Conservation (phyloP, 768 basidiomycete genomes). For the Tephrocybe rancida region DNA sequence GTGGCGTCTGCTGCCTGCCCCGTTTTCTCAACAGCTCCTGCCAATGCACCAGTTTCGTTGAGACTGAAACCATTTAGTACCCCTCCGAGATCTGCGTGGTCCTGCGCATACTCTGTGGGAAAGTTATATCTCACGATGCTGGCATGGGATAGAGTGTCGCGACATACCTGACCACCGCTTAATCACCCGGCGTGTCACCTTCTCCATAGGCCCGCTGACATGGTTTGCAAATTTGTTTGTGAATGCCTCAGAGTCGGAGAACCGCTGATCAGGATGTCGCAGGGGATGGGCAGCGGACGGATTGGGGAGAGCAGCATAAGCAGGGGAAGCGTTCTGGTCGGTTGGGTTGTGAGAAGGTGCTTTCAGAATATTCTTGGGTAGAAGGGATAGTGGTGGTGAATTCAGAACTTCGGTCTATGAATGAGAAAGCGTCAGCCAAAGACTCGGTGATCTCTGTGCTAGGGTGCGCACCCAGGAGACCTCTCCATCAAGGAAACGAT, state of each 20-base stretch:
- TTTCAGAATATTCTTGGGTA: constrained; percentile 95
- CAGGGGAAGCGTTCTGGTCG: constrained; percentile 67
- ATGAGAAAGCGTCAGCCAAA: constrained; percentile 3
- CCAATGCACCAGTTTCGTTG: constrained; percentile 74
- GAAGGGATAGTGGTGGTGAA: constrained; percentile 85
- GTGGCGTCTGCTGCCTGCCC: constrained; percentile 96
- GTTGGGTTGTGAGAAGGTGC: constrained; percentile 96
- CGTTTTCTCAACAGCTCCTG: constrained; percentile 92
- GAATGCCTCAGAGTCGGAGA: constrained; percentile 94
- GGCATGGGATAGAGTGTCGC: neutral
- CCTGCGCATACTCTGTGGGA: constrained; percentile 72
- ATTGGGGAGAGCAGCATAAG: constrained; percentile 85
- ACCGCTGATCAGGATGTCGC: constrained; percentile 92
- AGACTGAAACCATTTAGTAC: constrained; percentile 92
- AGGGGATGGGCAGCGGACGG: constrained; percentile 89
- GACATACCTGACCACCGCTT: constrained; percentile 94
- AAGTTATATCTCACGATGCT: neutral
- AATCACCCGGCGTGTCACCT: constrained; percentile 87
- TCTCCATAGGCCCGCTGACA: constrained; percentile 92
- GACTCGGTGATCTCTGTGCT: neutral
- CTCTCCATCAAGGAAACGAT: constrained; percentile 93
- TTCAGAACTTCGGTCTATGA: constrained; percentile 86
- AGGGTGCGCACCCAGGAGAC: constrained; percentile 83
- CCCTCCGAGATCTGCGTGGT: constrained; percentile 90
- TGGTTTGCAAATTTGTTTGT: constrained; percentile 95